These are phyloP conservation scores for Geotrichum siamense DNA, from an alignment of 1,139 yeast species.

Conservation along the genomic window DNA sequence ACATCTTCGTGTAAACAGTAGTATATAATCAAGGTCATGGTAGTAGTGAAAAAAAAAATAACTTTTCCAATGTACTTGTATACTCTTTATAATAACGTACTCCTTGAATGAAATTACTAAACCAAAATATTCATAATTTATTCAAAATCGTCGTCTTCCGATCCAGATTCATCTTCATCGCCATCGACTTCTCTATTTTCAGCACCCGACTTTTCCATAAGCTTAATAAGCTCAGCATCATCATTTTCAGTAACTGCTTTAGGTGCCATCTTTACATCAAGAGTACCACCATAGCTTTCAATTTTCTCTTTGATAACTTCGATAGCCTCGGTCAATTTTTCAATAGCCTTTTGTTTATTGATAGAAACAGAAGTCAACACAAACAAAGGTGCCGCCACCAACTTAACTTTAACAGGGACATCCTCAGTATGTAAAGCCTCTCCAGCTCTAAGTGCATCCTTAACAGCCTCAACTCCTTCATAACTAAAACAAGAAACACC, in stretches of 20 bases:
- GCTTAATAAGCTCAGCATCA: conserved; percentile 94
- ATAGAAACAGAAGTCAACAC: conserved; percentile 89
- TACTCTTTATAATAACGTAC: conserved; percentile 14
- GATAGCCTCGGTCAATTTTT: conserved; percentile 69
- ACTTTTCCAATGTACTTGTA: no score
- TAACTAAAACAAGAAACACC: conserved; percentile 96
- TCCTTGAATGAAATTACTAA: no score
- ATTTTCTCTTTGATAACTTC: conserved; percentile 65
- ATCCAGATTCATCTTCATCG: conserved; percentile 49
- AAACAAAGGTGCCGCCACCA: conserved; percentile 96
- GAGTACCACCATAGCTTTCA: conserved; percentile 69
- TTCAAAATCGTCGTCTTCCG: conserved; percentile 31
- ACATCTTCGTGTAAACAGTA: no score
- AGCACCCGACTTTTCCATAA: conserved; percentile 69
- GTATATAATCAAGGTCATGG: no score
- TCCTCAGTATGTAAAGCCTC: conserved; percentile 78
- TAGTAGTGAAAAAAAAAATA: no score
- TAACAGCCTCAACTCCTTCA: conserved; percentile 97
- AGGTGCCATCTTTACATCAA: conserved; percentile 95
- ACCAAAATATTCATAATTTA: no score
- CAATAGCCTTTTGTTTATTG: conserved; percentile 85
- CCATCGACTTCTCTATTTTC: conserved; percentile 57
- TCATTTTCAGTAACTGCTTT: conserved; percentile 98
- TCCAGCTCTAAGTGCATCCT: conserved; percentile 78
- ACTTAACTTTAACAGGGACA: conserved; percentile 78